Evolutionary conservation across 768 basidiomycete species (phyloP).

Genomic region (Mycena venus): DNA sequence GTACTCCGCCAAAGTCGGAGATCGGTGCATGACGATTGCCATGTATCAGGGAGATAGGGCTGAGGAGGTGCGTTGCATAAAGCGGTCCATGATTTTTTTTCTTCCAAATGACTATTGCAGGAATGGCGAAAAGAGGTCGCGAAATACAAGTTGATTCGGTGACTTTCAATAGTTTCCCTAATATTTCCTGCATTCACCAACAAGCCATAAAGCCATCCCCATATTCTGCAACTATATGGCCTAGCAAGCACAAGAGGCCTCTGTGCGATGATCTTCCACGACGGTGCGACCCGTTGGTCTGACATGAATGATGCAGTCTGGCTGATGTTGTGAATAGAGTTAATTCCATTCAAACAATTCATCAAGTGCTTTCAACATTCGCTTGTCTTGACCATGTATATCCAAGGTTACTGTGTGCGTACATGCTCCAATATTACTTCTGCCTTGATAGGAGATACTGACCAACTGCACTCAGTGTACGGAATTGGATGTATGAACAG

Average conservation of each 20-base stretch:
- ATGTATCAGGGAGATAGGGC: neutral
- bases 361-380: neutral
- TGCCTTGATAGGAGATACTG: neutral
- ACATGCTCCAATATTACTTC: neutral
- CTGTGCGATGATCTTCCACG: neutral
- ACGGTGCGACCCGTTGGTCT: neutral
- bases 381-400: neutral
- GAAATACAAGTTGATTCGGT: slow-evolving; percentile 1
- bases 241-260: neutral
- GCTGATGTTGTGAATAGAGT: neutral
- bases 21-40: neutral
- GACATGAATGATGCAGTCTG: neutral
- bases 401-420: neutral
- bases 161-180: neutral
- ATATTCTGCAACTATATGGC: neutral
- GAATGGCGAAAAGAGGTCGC: neutral
- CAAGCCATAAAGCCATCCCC: neutral
- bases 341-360: neutral
- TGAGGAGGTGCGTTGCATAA: neutral
- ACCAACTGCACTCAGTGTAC: neutral
- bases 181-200: neutral
- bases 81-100: neutral
- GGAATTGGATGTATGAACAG: neutral
- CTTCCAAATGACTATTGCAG: neutral
- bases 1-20: neutral